Base-by-base conservation (phyloP, 257 asterid genomes). In the Anisodus tanguticus region DNA sequence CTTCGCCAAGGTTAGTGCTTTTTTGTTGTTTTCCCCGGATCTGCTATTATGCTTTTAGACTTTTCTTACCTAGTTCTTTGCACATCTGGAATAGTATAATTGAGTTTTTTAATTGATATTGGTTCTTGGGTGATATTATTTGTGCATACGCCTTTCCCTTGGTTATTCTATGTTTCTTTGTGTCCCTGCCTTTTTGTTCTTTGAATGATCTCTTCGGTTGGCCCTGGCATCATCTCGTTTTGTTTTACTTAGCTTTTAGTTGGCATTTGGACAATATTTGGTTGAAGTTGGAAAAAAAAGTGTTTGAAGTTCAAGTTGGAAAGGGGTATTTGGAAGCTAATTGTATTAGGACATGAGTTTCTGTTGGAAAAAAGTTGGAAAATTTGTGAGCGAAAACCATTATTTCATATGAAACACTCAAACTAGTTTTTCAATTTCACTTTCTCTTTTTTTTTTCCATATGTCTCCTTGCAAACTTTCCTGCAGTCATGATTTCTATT, bases 1-100 rank as follows among this genome's bases (percentile, higher is more conserved):
- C 58, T 94, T 97, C 71, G 98, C 98, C 5, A 97, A 97, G 98
- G 99, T 97, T 64, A 90, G 97, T 89, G 84, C 85, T 85, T 53
- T 51, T 53, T 35, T 77, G 26, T 26, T 72, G 47, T 64, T 80
- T 63, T 45, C 22, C 64, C 11, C 22, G 63, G 15, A 47, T 16
- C 43, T 85, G 10, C 43, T 47, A 47, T 72, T 80, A 8, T 26
- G 68, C 57, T 37, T 78, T 9, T 63, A 4, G 69, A 8, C 15
- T 68, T 22, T 9, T 41, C 11, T n/a, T 51, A 74, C 26, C 9
- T 41, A 41, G 45, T 74, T 74, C 62, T 49, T 22, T 49, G 41
- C 47, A 53, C 47, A n/a, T 26, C n/a, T 2, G 31, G 49, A 74
- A 77, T 53, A 77, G 47, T 13, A 77, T 0, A 26, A 26, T 53